Base-by-base conservation (phyloP, 208 protist genomes). In the Strigomonas culicis region DNA sequence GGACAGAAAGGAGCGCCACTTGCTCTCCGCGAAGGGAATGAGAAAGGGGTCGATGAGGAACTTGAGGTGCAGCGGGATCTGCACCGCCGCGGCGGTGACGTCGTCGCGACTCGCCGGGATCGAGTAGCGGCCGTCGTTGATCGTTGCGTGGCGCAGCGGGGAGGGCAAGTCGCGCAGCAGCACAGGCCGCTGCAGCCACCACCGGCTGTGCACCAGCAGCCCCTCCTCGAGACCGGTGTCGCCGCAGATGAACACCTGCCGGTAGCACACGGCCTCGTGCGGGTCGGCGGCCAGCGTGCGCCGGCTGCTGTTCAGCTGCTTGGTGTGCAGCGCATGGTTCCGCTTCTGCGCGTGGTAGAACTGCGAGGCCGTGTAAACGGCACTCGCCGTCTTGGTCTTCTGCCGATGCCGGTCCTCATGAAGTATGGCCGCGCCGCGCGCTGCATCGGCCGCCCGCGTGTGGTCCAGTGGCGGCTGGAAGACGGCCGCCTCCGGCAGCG, bases 111-210 rank as follows among this genome's bases (percentile, higher is more conserved):
- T 47, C 22, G 51, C 13, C 24, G 30, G 25, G 21, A 34, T 39
- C 6, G 32, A 24, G 22, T 21, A 24, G 51, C 0, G 31, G 28
- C 25, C 22, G 41, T 11, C 13, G 17, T 44, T 28, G 13, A 27
- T 4, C 25, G 11, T 0, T 17, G 25, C 24, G 13, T 1, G 25
- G 1, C 7, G 36, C 1, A 21, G 24, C n/a, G 69, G 50, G 15
- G 74, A 53, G 2, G 74, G 70, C 46, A 86, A 70, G 24, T 86
- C 80, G 24, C 47, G 22, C 24, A 28, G 21, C 11, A 8, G 51
- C 13, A 86, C 61, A 0, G 75, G 47, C 19, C 80, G 75, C 65
- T 79, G 68, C 59, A 86, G 57, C 80, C 80, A 87, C 80, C 80
- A 87, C 56, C 36, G 67, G 2, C 66, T 75, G 39, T 72, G 70